A percentile compares a stretch with the other conserved stretches of the same genome.
Conservation (phyloP, 1,284 basidiomycete species). For the Cutaneotrichosporon curvatum region DNA sequence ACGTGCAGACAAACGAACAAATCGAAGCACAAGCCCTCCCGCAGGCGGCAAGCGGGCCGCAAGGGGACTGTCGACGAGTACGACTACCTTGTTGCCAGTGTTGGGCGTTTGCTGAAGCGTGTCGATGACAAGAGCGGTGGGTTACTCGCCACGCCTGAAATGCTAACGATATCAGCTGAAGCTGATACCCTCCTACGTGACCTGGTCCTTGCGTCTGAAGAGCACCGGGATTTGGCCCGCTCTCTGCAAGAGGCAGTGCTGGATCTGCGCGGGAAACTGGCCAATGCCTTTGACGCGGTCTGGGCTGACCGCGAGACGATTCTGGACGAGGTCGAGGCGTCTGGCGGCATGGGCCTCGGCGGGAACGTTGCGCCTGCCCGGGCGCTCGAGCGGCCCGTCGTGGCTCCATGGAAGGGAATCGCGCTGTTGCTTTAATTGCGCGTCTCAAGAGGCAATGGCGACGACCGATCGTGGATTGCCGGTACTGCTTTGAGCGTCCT, state of each 20-base stretch:
- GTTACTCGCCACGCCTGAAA: conserved; percentile 7
- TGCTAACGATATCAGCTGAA: conserved; percentile 23
- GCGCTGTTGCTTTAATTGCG: conserved; percentile 19
- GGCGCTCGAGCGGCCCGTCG: conserved; percentile 23
- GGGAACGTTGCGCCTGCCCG: conserved; percentile 20
- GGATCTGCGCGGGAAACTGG: conserved; percentile 27
- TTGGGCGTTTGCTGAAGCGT: conserved; percentile 61
- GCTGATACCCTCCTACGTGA: conserved; percentile 33
- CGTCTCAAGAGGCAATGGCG: too few relatives aligned
- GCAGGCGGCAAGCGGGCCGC: conserved; percentile 73
- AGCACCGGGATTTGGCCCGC: conserved; percentile 29
- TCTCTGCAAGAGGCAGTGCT: conserved; percentile 31
- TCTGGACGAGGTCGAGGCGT: conserved; percentile 25
- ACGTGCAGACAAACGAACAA: conserved; percentile 24
- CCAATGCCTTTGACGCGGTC: conserved; percentile 27
- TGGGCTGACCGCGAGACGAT: conserved; percentile 36
- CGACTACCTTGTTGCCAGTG: conserved; percentile 80
- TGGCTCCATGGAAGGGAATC: conserved; percentile 35
- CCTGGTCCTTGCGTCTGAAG: conserved; percentile 29
- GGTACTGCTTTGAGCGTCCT: not conserved
- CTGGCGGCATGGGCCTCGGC: conserved; percentile 35
- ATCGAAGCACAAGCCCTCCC: conserved; percentile 60
- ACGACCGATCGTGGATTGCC: not conserved
- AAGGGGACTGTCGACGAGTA: conserved; percentile 97
- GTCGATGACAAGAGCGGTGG: conserved; percentile 44